Evolutionary conservation across 306 rosid species (phyloP), one percentile per base, ranked within the genome.

Genomic region (Quercus alba): DNA sequence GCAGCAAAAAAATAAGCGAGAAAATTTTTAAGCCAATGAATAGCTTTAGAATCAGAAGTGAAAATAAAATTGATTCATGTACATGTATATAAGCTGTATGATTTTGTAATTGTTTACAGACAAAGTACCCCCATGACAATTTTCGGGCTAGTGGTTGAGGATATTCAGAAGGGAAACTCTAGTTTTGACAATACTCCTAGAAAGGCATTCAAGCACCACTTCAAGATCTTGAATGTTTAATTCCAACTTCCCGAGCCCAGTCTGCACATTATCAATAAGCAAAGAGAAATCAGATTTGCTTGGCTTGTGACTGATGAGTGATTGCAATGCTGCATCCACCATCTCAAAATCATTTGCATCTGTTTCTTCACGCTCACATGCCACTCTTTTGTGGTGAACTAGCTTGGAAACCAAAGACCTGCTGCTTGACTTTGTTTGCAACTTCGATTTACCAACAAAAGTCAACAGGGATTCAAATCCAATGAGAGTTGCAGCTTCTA

Each of bases 91-190:
- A 49, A 49, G 54, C 17, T 12, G 17, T 49, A 49, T 49, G 54
- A 3, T 56, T 56, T 54, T 19, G 7, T 56, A 56, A 56, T 56
- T 3, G n/a, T 19, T 56, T 5, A 6, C 21, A 25, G 25, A 20
- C 13, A 21, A 58, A 58, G 12, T 72, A 3, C 62, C 55, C 44
- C 25, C 19, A 3, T 9, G 75, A 74, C 67, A 49, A 49, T 71
- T 30, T 20, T 77, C 3, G 70, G 81, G 56, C 71, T 85, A 88
- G 74, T 85, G 89, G 70, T 85, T 88, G 67, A 87, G 78, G 62
- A 76, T 85, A 67, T 88, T 88, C 18, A 85, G 89, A 77, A 88
- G 82, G 56, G 84, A 77, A 61, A 88, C 91, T 76, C 87, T 83
- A 31, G 79, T 83, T 78, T 64, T 85, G 73, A 88, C 76, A 66